Evolutionary conservation across 2,329 filamentous ascomycete genomes (phyloP), one percentile per base, ranked within the genome.

Genomic region (Chaetomium sp.): DNA sequence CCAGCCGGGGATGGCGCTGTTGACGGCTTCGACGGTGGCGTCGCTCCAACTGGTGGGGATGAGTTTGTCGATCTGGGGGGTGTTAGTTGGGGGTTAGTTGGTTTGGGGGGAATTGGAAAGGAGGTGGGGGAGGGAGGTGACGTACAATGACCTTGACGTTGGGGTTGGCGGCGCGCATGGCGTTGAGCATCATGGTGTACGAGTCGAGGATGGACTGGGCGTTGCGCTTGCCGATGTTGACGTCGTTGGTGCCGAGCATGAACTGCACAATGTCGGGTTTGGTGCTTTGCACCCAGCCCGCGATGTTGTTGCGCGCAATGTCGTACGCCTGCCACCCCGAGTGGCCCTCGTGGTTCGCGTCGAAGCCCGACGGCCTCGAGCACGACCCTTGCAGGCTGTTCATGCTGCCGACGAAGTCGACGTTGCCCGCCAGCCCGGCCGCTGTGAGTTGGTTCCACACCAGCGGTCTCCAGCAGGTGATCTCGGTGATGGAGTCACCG

Each of bases 211-310:
- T 77, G 57, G 27, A 55, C 58, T 76, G 73, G 58, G 71, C 68
- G 9, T 75, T 70, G 16, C 68, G 65, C n/a, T 75, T 71, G 8
- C 75, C 74, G 27, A 71, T 69, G 23, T 71, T 72, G n/a, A 81
- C 74, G 67, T 82, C 79, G 68, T 81, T 80, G 4, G 79, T 81
- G 35, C 79, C 79, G 16, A 81, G 74, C 76, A 79, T 79, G 70
- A 80, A 79, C 71, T 76, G 76, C 1, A 81, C 76, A 23, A 81
- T 73, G 64, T 81, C 79, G 10, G 79, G 75, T 45, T 71, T 74
- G 5, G 75, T 74, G 59, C 42, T 71, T 16, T 72, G 69, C 12
- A 80, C 71, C 79, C 79, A 81, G 33, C 72, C 73, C 3, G 68
- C 71, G 8, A 80, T 73, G 68, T 80, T 74, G 61, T 75, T 75